phyloP scores from a whole-genome alignment of 331 rosid genomes.

The Rosa hybrid region DNA sequence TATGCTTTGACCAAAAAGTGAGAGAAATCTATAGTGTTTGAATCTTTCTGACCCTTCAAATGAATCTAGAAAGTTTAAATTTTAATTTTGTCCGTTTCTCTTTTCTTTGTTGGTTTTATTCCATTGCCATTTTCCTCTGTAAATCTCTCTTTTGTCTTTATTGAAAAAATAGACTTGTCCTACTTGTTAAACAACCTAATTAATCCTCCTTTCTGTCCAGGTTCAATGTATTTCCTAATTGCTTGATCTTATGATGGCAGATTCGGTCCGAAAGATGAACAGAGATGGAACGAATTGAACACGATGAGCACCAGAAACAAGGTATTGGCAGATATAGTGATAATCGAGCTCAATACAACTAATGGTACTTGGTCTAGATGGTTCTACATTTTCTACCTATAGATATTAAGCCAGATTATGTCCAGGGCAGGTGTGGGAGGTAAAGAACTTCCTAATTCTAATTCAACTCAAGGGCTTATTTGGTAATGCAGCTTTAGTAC shows the following conservation, averaged over 20 bases:
- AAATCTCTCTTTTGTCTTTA: not conserved
- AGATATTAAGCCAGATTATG: not conserved
- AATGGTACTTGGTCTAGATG: not conserved
- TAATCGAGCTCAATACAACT: not conserved
- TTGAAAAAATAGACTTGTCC: too few species aligned
- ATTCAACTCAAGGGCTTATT: not conserved
- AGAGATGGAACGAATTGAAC: too few species aligned
- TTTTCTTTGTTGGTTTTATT: not conserved
- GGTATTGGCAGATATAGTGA: too few species aligned
- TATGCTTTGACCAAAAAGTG: slow-evolving; percentile 28
- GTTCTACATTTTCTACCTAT: not conserved
- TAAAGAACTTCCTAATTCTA: not conserved
- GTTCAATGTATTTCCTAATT: too few species aligned
- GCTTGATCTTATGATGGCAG: too few species aligned
- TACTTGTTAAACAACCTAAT: too few species aligned
- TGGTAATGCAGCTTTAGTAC: not conserved
- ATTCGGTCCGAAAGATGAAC: too few species aligned
- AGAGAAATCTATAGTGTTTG: too few species aligned
- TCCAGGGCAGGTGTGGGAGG: not conserved
- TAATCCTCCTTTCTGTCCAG: too few species aligned
- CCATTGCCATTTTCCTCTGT: not conserved
- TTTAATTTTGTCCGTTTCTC: not conserved
- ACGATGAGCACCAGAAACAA: too few species aligned
- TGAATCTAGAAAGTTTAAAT: slow-evolving; percentile 6
- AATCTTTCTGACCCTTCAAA: not conserved